Evolutionary conservation across 371 early-diverging fungal species (phyloP).

Genomic region (Choanephora cucurbitarum): DNA sequence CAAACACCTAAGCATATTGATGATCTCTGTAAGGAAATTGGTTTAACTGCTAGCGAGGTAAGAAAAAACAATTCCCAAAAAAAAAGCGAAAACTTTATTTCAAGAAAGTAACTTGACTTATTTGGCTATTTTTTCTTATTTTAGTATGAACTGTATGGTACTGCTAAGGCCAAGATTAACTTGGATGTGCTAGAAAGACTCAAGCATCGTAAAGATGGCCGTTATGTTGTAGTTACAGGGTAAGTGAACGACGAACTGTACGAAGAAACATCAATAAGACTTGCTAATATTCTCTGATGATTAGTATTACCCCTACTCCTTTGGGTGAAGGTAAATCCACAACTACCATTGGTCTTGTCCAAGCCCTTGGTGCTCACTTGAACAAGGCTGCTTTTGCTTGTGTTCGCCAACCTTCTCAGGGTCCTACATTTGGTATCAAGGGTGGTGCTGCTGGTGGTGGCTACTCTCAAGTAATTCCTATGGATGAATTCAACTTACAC

Average conservation of each 20-base stretch:
- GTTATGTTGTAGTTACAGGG: constrained; percentile 96
- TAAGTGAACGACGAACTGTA: constrained; percentile 19
- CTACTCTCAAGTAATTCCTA: constrained; percentile 97
- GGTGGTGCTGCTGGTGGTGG: constrained; percentile 98
- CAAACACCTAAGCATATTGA: constrained; percentile 86
- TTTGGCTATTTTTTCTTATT: not conserved
- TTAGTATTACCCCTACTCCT: constrained; percentile 94
- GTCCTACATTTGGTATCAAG: constrained; percentile 98
- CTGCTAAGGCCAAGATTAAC: constrained; percentile 88
- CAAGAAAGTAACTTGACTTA: not conserved
- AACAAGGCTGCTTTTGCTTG: constrained; percentile 89
- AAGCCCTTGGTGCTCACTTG: constrained; percentile 93
- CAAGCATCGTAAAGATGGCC: constrained; percentile 76
- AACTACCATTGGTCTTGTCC: constrained; percentile 91
- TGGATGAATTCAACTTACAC: constrained; percentile 98
- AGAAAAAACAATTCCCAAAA: not conserved
- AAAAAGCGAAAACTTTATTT: not conserved
- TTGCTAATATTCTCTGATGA: not conserved
- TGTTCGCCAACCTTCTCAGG: constrained; percentile 96
- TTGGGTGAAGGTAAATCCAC: constrained; percentile 98
- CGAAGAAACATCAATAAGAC: no score
- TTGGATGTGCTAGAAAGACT: constrained; percentile 84
- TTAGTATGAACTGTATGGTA: constrained; percentile 87
- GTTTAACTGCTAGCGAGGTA: constrained; percentile 69
- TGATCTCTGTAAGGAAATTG: constrained; percentile 83